phyloP scores from a whole-genome alignment of 192 early-diverging fungal genomes.

The Podila epigama region DNA sequence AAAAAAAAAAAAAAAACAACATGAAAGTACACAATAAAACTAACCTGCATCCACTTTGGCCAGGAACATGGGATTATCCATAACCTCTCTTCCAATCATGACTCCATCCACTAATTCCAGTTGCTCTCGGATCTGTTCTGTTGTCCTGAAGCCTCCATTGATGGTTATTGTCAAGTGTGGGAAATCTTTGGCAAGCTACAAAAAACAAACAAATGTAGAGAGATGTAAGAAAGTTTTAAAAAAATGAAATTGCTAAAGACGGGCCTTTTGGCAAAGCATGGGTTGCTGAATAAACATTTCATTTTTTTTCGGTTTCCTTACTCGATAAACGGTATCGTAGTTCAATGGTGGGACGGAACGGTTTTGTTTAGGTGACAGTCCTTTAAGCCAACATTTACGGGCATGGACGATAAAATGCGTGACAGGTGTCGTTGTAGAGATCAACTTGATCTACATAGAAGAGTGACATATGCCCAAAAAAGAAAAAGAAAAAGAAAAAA shows the following conservation, averaged over 20 bases:
- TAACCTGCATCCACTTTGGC: slow-evolving; percentile 62
- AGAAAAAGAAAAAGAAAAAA: background rate
- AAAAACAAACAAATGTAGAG: background rate
- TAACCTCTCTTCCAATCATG: slow-evolving; percentile 78
- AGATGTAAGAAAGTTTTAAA: background rate
- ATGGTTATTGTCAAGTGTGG: slow-evolving; percentile 63
- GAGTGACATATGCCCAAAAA: background rate
- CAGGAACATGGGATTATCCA: slow-evolving; percentile 74
- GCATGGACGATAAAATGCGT: slow-evolving; percentile 73
- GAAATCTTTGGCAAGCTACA: slow-evolving; percentile 56
- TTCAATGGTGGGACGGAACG: slow-evolving; percentile 69
- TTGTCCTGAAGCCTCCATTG: slow-evolving; percentile 73
- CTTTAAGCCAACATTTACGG: slow-evolving; percentile 71
- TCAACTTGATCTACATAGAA: slow-evolving; percentile 22
- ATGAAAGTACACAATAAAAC: no score
- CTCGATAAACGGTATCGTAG: slow-evolving; percentile 62
- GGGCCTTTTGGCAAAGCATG: background rate
- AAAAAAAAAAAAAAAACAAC: no score
- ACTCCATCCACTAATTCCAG: slow-evolving; percentile 64
- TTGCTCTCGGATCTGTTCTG: slow-evolving; percentile 54
- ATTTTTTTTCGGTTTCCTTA: no score
- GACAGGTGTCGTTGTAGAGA: slow-evolving; percentile 37
- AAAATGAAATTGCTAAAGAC: background rate
- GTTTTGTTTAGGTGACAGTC: slow-evolving; percentile 73
- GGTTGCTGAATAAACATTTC: no score